Evolutionary conservation across 2,329 filamentous ascomycete species (phyloP), one percentile per base, ranked within the genome.

Genomic region (Cercospora nicotianae): DNA sequence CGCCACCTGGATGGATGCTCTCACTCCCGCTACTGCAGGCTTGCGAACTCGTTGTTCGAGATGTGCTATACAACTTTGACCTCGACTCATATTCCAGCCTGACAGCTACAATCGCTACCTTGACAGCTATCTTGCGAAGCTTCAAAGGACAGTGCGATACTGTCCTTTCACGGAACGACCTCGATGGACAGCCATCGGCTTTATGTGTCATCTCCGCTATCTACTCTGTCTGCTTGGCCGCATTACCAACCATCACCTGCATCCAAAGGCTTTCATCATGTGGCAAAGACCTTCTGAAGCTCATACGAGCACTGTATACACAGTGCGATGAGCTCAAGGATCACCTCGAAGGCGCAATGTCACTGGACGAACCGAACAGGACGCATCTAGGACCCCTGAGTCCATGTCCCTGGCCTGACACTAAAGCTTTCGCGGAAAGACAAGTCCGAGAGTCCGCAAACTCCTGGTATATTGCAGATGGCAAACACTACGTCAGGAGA

Each of bases 11-110:
- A 2, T 87, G 86, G 82, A 79, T 88, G 18, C 75, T 88, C 3
- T 81, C 82, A 5, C 72, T 79, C 18, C 87, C 87, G 0, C 79
- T 89, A 6, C 73, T 89, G 28, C 78, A 84, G 60, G 83, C 85
- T 1, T 78, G 82, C 13, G 76, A 76, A 0, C 75, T 77, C 5
- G 79, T 83, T 0, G 77, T 86, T 6, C 72, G 79, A 4, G 78
- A 81, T 7, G 68, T 87, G 60, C 72, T 85, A 1, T 81, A 82
- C 69, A 79, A n/a, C 18, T 33, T 23, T 12, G 26, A 39, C 8
- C 16, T 36, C 26, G 39, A 63, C 16, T n/a, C 16, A 3, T n/a
- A 30, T 16, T 12, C 60, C 26, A 63, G 42, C 30, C 16, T 30
- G 28, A 10, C 26, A 16, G 60, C 60, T 16, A 28, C 60, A 3